A percentile compares a stretch with the other conserved stretches of the same genome.
These are phyloP conservation scores for Tolypocladium tundrense DNA, from an alignment of 2,329 filamentous ascomycete genomes.

Conservation along the genomic window DNA sequence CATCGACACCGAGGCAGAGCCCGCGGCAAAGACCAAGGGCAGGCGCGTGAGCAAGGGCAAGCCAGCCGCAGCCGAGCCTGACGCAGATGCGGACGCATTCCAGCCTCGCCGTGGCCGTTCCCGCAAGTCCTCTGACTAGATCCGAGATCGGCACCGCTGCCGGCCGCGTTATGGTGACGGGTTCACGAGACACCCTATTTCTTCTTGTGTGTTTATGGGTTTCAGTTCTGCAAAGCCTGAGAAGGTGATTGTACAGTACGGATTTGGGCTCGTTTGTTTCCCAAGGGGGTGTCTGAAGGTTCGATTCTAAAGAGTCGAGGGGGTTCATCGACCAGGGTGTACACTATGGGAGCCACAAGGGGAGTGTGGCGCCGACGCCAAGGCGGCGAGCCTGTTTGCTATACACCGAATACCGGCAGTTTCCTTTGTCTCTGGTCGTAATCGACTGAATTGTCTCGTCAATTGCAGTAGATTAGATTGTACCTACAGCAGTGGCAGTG, in stretches of 20 bases:
- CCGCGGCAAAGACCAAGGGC: constrained; percentile 17
- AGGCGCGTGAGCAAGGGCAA: constrained; percentile 19
- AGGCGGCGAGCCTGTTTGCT: not conserved
- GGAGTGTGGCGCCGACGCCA: not conserved
- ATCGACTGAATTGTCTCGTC: not conserved
- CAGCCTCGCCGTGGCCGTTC: constrained; percentile 13
- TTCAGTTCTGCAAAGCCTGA: not conserved
- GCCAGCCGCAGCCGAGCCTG: constrained; percentile 4
- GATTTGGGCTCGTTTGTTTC: not conserved
- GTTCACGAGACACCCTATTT: no score
- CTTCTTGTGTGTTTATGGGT: not conserved
- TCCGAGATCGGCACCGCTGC: not conserved
- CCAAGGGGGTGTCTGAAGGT: no score
- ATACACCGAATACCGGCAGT: not conserved
- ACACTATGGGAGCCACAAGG: not conserved
- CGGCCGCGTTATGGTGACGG: not conserved
- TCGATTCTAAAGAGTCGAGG: not conserved
- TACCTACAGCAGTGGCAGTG: not conserved
- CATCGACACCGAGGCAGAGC: constrained; percentile 4
- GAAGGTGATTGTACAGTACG: not conserved
- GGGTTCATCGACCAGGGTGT: not conserved
- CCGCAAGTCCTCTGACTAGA: constrained; percentile 10
- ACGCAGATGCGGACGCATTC: not conserved
- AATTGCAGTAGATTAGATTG: no score
- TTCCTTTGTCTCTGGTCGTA: not conserved